Percentiles rank a stretch among this genome's conserved stretches.
These are phyloP conservation scores for Fusarium gaditjirri DNA, from an alignment of 2,329 filamentous ascomycete genomes.

Conservation along the genomic window DNA sequence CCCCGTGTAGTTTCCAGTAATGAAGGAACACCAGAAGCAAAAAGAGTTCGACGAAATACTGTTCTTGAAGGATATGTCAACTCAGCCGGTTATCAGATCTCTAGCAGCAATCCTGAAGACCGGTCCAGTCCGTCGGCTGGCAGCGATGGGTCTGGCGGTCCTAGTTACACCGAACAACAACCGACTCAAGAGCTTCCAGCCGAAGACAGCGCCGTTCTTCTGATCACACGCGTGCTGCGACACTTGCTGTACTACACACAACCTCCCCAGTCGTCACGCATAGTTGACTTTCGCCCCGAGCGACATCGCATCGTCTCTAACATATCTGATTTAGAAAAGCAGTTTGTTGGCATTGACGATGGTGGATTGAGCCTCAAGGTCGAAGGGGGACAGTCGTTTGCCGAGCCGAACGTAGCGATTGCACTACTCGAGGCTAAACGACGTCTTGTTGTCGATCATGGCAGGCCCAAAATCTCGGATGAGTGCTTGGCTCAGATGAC, in stretches of 20 bases:
- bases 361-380: neutral
- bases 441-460: rapidly evolving
- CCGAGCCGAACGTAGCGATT: neutral
- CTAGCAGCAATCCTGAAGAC: neutral
- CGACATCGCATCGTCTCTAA: no score
- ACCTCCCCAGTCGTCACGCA: neutral
- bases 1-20: neutral
- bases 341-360: neutral
- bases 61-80: neutral
- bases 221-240: neutral
- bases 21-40: neutral
- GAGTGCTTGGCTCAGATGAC: neutral
- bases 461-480: neutral
- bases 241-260: neutral
- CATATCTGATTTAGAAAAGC: neutral
- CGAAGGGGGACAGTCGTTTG: no score
- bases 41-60: neutral
- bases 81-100: neutral
- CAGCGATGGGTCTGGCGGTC: neutral
- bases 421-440: neutral
- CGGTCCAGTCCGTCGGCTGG: no score
- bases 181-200: no score
- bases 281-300: neutral
- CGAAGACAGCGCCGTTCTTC: neutral
- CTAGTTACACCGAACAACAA: neutral